Evolutionary conservation across 2,329 filamentous ascomycete species (phyloP).

Genomic region (Neofusicoccum sp.): DNA sequence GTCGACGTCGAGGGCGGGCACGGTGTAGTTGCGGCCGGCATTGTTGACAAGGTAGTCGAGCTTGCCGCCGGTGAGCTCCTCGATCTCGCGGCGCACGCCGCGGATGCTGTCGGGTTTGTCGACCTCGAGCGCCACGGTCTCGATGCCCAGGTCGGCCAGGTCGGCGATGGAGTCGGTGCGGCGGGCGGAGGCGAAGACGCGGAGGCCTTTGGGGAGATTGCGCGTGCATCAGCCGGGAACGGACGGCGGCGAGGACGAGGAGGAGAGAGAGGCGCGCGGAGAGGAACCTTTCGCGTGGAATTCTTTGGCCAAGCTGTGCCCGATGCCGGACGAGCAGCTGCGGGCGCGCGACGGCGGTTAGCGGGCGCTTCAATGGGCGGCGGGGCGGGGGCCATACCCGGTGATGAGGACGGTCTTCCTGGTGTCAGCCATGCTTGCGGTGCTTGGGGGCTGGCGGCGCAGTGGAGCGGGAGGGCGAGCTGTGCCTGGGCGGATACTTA

Average conservation of each 20-base stretch:
- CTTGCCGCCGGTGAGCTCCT: constrained; percentile 45
- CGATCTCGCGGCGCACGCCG: constrained; percentile 47
- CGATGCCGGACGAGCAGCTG: constrained; percentile 56
- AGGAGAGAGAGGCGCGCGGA: background rate
- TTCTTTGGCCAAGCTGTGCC: constrained; percentile 57
- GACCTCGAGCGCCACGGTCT: constrained; percentile 56
- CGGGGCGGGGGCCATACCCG: constrained; percentile 26
- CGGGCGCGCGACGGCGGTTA: background rate
- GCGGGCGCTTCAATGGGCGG: background rate
- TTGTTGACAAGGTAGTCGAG: constrained; percentile 61
- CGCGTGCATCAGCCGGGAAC: constrained; percentile 15
- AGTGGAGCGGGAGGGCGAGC: background rate
- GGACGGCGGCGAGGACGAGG: background rate
- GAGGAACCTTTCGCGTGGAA: constrained; percentile 48
- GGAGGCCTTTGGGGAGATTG: constrained; percentile 40
- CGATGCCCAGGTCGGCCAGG: constrained; percentile 51
- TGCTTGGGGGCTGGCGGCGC: background rate
- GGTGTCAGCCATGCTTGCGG: constrained; percentile 15
- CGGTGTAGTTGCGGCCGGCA: constrained; percentile 56
- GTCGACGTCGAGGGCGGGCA: constrained; percentile 57
- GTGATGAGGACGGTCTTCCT: constrained; percentile 36
- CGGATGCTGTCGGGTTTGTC: constrained; percentile 50
- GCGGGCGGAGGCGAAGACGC: constrained; percentile 59
- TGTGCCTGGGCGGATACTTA: background rate
- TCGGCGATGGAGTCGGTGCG: constrained; percentile 50